Base-by-base conservation (phyloP, 2,329 filamentous ascomycete genomes). In the Cercospora sp. region DNA sequence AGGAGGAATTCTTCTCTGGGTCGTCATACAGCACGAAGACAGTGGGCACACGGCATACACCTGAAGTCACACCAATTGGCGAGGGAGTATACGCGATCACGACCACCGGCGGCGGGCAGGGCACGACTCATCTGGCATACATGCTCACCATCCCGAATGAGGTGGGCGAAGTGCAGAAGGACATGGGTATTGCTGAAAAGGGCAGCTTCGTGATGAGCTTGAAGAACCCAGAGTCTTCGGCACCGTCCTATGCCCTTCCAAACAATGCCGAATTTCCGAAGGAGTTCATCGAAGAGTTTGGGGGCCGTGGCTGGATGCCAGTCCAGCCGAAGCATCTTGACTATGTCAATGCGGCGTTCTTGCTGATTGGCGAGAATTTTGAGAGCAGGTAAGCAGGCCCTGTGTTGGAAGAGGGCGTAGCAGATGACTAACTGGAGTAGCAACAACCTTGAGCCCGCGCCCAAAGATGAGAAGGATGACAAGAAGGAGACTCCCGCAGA, bases 21-120 rank as follows among this genome's bases (percentile, higher is more conserved):
- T 83, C 82, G 0, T 88, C 91, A 10, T 94, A 96, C 77, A 84
- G 88, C 62, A 97, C 93, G 7, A 90, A 93, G 81, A 94, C 92
- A 0, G 82, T 81, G 2, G 92, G 92, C 1, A 87, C 86, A 13
- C 86, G 91, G 12, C 88, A 90, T 61, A 85, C 83, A 0, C 89
- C 91, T 0, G 87, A 90, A 1, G 90, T 91, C 1, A 89, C 86
- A 0, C 91, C 91, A 0, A 84, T 93, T n/a, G 93, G 89, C 0
- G 93, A 97, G 78, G 94, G 93, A 0, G 88, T 97, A 0, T 97
- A 97, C 74, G 90, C 90, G 0, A 89, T 97, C 63, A 92, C 90
- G 0, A 88, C 86, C 2, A 92, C 90, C 0, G 88, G 88, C 1
- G 83, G 89, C 0, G 87, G 90, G 59, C 74, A 74, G 37, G 72